Percentiles rank a stretch among this genome's conserved stretches.
phyloP scores from a whole-genome alignment of 805 yeast species.

The Vanderwaltozyma verrucispora region DNA sequence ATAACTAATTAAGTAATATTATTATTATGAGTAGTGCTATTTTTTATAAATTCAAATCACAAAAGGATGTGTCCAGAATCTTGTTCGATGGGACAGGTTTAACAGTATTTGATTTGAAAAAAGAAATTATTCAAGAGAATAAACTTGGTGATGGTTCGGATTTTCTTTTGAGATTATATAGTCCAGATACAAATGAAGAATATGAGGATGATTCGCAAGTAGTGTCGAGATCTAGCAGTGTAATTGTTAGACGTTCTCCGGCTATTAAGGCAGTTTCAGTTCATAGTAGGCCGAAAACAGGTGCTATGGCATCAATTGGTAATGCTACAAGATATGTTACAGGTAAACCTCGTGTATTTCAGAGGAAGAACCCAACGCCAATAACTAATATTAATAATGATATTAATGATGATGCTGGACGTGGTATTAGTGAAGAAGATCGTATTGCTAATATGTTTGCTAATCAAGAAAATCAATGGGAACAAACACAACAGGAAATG shows the following conservation, averaged over 20 bases:
- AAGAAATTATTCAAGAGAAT: slow-evolving; percentile 77
- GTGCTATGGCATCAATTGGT: slow-evolving; percentile 32
- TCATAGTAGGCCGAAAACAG: slow-evolving; percentile 25
- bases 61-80: slow-evolving; percentile 65
- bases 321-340: slow-evolving; percentile 62
- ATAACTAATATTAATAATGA: slow-evolving; percentile 3
- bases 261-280: slow-evolving; percentile 31
- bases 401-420: slow-evolving; percentile 22
- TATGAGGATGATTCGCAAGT: slow-evolving; percentile 83
- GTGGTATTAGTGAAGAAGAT: slow-evolving; percentile 67
- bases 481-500: slow-evolving; percentile 84
- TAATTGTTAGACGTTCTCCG: slow-evolving; percentile 73
- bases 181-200: slow-evolving; percentile 63
- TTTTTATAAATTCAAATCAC: slow-evolving; percentile 79
- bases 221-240: slow-evolving; percentile 81
- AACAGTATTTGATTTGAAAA: slow-evolving; percentile 86
- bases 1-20: too few species aligned
- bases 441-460: slow-evolving; percentile 84
- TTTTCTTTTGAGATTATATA: slow-evolving; percentile 64
- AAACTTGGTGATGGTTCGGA: slow-evolving; percentile 76
- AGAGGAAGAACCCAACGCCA: slow-evolving; percentile 16
- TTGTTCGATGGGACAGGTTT: slow-evolving; percentile 95
- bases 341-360: slow-evolving; percentile 51
- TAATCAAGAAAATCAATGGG: slow-evolving; percentile 91
- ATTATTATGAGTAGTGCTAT: slow-evolving; percentile 69